Evolutionary conservation across 345 rosid genomes (phyloP), one percentile per base, ranked within the genome.

Genomic region (Dimocarpus longan): DNA sequence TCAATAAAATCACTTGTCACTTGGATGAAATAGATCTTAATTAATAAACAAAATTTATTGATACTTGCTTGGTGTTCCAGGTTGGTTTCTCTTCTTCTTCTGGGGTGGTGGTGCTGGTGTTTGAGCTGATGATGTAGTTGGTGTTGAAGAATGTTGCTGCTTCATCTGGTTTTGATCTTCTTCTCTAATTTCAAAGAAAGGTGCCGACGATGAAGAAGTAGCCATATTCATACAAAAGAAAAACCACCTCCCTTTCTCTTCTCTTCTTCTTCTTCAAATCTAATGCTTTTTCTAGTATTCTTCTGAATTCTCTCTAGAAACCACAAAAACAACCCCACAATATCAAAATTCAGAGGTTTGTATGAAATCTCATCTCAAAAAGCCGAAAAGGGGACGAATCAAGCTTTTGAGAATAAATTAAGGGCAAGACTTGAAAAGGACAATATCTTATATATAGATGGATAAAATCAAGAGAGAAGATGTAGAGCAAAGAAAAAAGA

Each of bases 1-100:
- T 21, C 4, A 43, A 16, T 44, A 59, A 70, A 80, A 66, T 79
- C 10, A 46, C 52, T 75, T 19, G 42, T 62, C 18, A 3, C 19
- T 60, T 60, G 16, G 39, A 0, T 15, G 52, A 10, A 28, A 57
- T 66, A 71, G 67, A 73, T 78, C 79, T 72, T 75, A 46, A 32
- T 32, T 32, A 16, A 59, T 8, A 32, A 15, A 71, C 48, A 82
- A 85, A 78, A 75, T 82, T 75, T 54, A 6, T 71, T 21, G 87
- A 70, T 85, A 90, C 93, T 87, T 91, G 87, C 97, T 86, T 83
- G 97, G 93, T 73, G 86, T 87, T 86, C 94, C 93, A 69, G 97
- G 94, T 71, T 91, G 97, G 80, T 92, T 92, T 86, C 97, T 84
- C 78, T 79, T 89, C 81, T 87, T 92, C 87, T 88, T 92, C 85